Conservation (phyloP, 2,329 filamentous ascomycete species). For the Aspergillus carbonarius region DNA sequence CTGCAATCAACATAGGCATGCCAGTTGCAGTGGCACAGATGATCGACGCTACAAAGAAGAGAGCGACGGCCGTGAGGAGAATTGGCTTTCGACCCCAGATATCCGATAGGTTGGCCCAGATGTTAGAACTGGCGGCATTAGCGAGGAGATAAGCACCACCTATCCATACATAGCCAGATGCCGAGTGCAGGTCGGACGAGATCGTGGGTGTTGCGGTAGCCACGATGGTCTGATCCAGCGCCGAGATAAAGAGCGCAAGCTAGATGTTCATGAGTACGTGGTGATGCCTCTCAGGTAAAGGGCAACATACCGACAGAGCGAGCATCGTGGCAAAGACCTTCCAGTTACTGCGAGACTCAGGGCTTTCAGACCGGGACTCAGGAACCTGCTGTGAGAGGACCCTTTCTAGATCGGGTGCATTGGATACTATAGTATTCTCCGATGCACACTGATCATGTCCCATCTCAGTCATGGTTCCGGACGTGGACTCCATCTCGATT, state of each 20-base stretch:
- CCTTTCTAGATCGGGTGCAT: neutral
- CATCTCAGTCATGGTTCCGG: neutral
- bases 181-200: constrained; percentile 61
- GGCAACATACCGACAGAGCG: constrained; percentile 18
- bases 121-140: constrained; percentile 64
- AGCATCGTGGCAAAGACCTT: constrained; percentile 19
- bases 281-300: neutral
- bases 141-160: constrained; percentile 71
- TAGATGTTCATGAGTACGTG: constrained; percentile 9
- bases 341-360: constrained; percentile 14
- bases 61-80: constrained; percentile 47
- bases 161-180: constrained; percentile 74
- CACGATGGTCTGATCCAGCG: constrained; percentile 54
- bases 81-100: constrained; percentile 44
- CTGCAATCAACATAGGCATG: constrained; percentile 55
- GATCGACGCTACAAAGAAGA: constrained; percentile 53
- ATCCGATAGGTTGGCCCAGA: constrained; percentile 62
- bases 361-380: neutral
- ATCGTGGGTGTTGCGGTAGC: constrained; percentile 64
- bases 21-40: constrained; percentile 49
- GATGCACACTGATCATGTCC: neutral
- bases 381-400: neutral
- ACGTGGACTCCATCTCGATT: neutral
- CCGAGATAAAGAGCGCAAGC: constrained; percentile 26
- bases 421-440: constrained; percentile 1